phyloP scores from a whole-genome alignment of 2,329 filamentous ascomycete genomes.

The Orbilia brochopaga region DNA sequence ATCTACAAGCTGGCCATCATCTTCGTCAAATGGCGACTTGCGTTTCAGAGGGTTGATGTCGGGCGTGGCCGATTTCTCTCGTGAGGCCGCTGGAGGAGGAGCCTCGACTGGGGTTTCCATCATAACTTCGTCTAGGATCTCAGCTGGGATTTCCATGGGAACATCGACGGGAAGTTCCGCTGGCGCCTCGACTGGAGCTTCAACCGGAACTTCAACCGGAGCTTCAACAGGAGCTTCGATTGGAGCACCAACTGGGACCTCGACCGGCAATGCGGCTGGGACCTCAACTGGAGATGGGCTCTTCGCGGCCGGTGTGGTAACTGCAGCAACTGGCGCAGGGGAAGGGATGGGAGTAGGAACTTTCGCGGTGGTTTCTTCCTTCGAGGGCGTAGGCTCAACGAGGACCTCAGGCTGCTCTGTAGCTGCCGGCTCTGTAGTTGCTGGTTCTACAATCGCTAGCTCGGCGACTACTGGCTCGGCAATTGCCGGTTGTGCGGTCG shows the following conservation, averaged over 20 bases:
- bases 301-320: not conserved
- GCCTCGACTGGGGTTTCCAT: too few species aligned
- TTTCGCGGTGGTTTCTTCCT: not conserved
- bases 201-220: too few species aligned
- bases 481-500: too few species aligned
- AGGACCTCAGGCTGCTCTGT: too few species aligned
- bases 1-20: conserved; percentile 32
- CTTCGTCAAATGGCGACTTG: conserved; percentile 42
- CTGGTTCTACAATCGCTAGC: too few species aligned
- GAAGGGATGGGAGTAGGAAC: too few species aligned
- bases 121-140: too few species aligned
- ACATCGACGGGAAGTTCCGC: too few species aligned
- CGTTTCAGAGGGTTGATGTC: conserved; percentile 38
- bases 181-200: conserved; percentile 6
- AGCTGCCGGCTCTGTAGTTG: too few species aligned
- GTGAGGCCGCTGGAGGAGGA: not conserved
- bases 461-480: too few species aligned
- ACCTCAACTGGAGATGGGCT: conserved; percentile 24
- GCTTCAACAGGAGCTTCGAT: too few species aligned
- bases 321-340: conserved; percentile 11
- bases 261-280: conserved; percentile 3
- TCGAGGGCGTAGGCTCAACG: conserved; percentile 3
- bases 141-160: too few species aligned
- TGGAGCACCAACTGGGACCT: not conserved
- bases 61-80: conserved; percentile 9